These are phyloP conservation scores for Trapa incisa DNA, from an alignment of 345 rosid species.

Conservation along the genomic window DNA sequence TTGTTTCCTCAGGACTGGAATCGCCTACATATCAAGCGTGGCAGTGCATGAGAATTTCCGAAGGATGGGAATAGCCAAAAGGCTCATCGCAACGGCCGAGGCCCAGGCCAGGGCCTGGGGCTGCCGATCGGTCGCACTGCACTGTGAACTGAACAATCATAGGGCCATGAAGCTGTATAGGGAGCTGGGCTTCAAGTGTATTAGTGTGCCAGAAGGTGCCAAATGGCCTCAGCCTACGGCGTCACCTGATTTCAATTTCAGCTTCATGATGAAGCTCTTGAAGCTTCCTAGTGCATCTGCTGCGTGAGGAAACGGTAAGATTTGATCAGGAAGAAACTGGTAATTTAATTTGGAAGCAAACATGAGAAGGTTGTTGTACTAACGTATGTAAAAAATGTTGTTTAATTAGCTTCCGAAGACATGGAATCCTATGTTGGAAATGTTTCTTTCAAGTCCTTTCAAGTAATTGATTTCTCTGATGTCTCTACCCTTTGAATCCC, in stretches of 20 bases:
- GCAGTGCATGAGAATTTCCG: slow-evolving; percentile 72
- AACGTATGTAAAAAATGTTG: not conserved
- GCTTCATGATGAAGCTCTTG: slow-evolving; percentile 84
- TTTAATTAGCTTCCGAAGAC: not conserved
- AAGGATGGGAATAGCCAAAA: slow-evolving; percentile 74
- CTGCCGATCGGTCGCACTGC: slow-evolving; percentile 71
- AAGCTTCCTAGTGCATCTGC: not conserved
- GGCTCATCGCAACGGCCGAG: slow-evolving; percentile 71
- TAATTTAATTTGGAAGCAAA: not conserved
- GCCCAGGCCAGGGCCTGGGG: slow-evolving; percentile 80
- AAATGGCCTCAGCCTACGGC: slow-evolving; percentile 73
- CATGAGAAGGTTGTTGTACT: not conserved
- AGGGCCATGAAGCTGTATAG: slow-evolving; percentile 66
- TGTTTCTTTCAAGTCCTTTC: too few species aligned
- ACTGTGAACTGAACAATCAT: slow-evolving; percentile 60
- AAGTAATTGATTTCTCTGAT: too few species aligned
- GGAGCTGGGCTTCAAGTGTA: slow-evolving; percentile 58
- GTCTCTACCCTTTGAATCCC: too few species aligned
- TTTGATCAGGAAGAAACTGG: not conserved
- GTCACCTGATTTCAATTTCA: slow-evolving; percentile 48
- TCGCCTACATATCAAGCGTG: slow-evolving; percentile 84
- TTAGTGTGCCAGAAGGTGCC: slow-evolving; percentile 72
- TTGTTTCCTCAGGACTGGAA: slow-evolving; percentile 50
- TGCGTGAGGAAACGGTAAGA: not conserved
- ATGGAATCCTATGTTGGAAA: too few species aligned